Evolutionary conservation across 164 flowering plant genomes (phyloP).

Genomic region (Aristolochia fimbriata): DNA sequence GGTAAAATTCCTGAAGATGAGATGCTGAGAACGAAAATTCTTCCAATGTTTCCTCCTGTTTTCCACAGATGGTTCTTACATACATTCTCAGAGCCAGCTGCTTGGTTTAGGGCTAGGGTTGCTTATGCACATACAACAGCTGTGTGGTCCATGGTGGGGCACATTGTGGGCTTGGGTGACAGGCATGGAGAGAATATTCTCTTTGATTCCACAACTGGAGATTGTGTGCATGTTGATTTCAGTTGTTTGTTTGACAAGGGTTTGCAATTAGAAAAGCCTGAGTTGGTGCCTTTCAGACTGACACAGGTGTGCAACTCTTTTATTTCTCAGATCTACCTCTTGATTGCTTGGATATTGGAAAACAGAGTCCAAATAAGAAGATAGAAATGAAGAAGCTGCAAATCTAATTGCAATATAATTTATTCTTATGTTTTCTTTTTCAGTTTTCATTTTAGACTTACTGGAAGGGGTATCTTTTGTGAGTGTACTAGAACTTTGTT

Average conservation of each 20-base stretch:
- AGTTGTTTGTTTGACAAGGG: slow-evolving; percentile 99
- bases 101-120: slow-evolving; percentile 95
- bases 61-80: slow-evolving; percentile 93
- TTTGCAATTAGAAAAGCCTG: slow-evolving; percentile 93
- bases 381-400: no score
- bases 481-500: no score
- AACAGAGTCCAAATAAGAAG: no score
- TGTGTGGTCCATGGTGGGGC: slow-evolving; percentile 99
- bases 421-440: no score
- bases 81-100: slow-evolving; percentile 97
- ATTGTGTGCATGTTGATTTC: slow-evolving; percentile 99
- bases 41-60: slow-evolving; percentile 95
- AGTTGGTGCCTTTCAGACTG: slow-evolving; percentile 94
- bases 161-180: slow-evolving; percentile 97
- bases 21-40: slow-evolving; percentile 79
- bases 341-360: background rate
- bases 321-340: background rate
- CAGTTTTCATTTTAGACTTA: no score
- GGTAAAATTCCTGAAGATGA: slow-evolving; percentile 83
- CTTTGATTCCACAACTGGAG: slow-evolving; percentile 98
- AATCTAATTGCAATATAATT: no score
- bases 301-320: slow-evolving; percentile 63
- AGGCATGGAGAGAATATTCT: slow-evolving; percentile 98
- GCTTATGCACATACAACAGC: slow-evolving; percentile 98
- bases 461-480: no score